Conservation (phyloP, 352 stramenopile genomes). For the Thalassiosira exigua region DNA sequence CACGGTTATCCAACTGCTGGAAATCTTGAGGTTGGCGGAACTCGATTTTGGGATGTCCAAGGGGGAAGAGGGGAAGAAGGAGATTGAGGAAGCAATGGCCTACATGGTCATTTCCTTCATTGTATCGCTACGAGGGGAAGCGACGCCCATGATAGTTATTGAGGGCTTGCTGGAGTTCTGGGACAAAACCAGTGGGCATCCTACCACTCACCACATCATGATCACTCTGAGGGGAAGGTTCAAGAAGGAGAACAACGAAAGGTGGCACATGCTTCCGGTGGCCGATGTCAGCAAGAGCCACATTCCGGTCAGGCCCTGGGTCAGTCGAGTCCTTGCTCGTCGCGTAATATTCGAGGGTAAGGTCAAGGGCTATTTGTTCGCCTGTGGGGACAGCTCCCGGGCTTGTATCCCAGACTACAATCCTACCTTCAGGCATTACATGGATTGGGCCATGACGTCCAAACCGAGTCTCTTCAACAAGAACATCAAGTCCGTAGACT, state of each 20-base stretch:
- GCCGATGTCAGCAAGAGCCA: not conserved
- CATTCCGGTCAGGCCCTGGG: not conserved
- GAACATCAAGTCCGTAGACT: no score
- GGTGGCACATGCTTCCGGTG: constrained; percentile 3
- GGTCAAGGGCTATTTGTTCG: not conserved
- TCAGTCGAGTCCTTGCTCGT: not conserved
- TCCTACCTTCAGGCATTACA: no score
- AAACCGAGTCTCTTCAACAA: no score
- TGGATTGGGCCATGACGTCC: no score
- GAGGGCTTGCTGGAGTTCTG: constrained; percentile 5
- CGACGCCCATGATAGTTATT: not conserved
- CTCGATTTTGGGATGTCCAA: not conserved
- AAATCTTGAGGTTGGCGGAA: not conserved
- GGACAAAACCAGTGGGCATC: not conserved
- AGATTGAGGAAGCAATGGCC: not conserved
- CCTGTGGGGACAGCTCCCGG: no score
- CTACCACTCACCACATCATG: not conserved
- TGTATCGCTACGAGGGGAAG: not conserved
- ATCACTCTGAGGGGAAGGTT: not conserved
- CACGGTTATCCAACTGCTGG: not conserved
- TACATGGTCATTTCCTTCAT: not conserved
- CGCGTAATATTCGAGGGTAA: not conserved
- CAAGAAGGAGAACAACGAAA: no score
- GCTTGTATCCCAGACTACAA: no score
- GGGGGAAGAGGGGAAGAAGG: not conserved